Percentiles rank a stretch among this genome's conserved stretches.
These are phyloP conservation scores for Edaphochlamys debaryana DNA, from an alignment of 139 green algal genomes.

Conservation along the genomic window DNA sequence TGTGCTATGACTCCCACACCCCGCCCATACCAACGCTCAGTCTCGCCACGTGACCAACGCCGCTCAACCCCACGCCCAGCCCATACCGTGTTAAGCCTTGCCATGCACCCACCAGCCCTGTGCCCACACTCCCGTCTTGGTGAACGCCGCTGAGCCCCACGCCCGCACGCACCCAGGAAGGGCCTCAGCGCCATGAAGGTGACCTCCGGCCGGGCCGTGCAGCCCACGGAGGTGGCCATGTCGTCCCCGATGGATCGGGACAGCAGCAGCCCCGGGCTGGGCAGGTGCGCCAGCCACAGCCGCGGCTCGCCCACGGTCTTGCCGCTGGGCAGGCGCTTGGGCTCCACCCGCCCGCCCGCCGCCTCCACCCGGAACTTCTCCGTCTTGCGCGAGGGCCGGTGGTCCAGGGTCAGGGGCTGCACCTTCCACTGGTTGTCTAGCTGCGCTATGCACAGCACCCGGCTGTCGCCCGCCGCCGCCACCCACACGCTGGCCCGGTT, in stretches of 20 bases:
- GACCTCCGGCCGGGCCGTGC: constrained; percentile 63
- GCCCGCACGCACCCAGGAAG: background rate
- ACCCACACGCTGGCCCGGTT: constrained; percentile 49
- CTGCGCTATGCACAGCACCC: constrained; percentile 43
- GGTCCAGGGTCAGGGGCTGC: constrained; percentile 59
- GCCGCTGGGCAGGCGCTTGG: constrained; percentile 60
- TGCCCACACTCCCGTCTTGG: background rate
- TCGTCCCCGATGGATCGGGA: constrained; percentile 62
- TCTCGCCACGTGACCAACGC: too few species aligned
- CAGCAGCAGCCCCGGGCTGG: constrained; percentile 54
- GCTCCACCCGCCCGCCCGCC: constrained; percentile 59
- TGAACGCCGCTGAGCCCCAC: background rate
- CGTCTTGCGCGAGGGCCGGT: constrained; percentile 49
- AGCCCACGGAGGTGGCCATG: constrained; percentile 62
- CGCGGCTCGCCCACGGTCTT: constrained; percentile 59
- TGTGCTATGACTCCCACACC: too few species aligned
- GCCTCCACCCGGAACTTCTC: constrained; percentile 59
- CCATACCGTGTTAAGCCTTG: too few species aligned
- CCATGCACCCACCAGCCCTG: too few species aligned
- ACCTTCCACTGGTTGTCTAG: constrained; percentile 38
- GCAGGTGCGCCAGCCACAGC: constrained; percentile 58
- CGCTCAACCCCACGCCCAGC: too few species aligned
- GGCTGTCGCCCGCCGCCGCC: constrained; percentile 55
- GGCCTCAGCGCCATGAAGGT: constrained; percentile 52
- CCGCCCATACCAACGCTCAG: too few species aligned